Evolutionary conservation across 1,139 yeast genomes (phyloP).

Genomic region (Candida tunisiensis): DNA sequence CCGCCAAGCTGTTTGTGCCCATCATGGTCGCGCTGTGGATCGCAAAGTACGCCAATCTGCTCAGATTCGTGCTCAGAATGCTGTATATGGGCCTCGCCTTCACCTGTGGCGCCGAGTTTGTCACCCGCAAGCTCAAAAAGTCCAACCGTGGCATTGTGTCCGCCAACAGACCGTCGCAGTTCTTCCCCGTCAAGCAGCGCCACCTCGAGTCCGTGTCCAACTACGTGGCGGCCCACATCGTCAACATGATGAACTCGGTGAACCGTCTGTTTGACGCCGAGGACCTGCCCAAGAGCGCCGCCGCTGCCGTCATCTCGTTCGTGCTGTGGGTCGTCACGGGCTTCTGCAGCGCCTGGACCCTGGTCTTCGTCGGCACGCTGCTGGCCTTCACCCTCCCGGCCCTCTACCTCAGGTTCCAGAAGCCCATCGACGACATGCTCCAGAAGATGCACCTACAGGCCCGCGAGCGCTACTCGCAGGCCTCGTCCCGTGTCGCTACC

Average conservation of each 20-base stretch:
- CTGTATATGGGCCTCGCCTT: conserved; percentile 21
- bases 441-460: conserved; percentile 39
- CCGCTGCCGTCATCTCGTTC: conserved; percentile 53
- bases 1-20: no score
- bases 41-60: conserved; percentile 4
- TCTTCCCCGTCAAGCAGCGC: conserved; percentile 14
- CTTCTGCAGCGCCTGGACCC: conserved; percentile 56
- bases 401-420: conserved; percentile 56
- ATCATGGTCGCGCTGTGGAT: no score
- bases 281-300: conserved; percentile 48
- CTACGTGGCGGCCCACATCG: conserved; percentile 14
- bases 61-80: conserved; percentile 45
- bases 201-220: conserved; percentile 16
- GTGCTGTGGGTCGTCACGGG: conserved; percentile 59
- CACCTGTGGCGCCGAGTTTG: conserved; percentile 13
- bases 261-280: conserved; percentile 51
- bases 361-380: conserved; percentile 40
- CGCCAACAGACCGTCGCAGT: conserved; percentile 18
- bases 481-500: conserved; percentile 23
- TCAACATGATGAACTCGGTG: conserved; percentile 20
- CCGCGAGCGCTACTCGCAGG: conserved; percentile 35
- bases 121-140: conserved; percentile 17
- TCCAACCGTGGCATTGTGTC: conserved; percentile 16
- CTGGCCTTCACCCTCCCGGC: conserved; percentile 63
- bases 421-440: conserved; percentile 63